Evolutionary conservation across 345 rosid genomes (phyloP).

Genomic region (Gossypium arboreum): DNA sequence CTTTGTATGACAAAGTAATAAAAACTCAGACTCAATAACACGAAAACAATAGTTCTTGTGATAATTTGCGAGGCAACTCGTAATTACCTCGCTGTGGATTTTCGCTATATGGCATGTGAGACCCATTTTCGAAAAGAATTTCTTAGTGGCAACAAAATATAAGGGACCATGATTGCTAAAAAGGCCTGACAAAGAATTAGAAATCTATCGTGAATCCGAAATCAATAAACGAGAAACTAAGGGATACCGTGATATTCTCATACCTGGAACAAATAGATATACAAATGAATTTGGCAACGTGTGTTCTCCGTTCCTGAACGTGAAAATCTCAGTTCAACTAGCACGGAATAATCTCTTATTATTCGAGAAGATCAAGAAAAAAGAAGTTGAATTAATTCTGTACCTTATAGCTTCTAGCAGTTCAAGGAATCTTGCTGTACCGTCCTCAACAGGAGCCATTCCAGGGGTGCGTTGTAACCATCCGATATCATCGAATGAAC

Average conservation of each 20-base stretch:
- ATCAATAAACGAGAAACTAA: not conserved
- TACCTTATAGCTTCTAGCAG: slow-evolving; percentile 54
- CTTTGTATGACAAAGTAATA: slow-evolving; percentile 27
- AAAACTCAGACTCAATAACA: slow-evolving; percentile 1
- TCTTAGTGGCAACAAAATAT: slow-evolving; percentile 63
- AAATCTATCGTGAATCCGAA: not conserved
- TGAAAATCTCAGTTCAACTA: not conserved
- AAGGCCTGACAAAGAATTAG: slow-evolving; percentile 42
- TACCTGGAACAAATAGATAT: slow-evolving; percentile 70
- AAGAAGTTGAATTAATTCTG: not conserved
- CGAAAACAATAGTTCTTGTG: not conserved
- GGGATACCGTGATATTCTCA: slow-evolving; percentile 6
- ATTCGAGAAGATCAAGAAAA: not conserved
- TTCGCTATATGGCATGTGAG: slow-evolving; percentile 63
- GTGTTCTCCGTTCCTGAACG: slow-evolving; percentile 61
- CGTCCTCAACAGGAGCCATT: slow-evolving; percentile 56
- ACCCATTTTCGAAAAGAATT: slow-evolving; percentile 65
- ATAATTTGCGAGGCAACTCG: not conserved
- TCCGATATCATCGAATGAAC: slow-evolving; percentile 70
- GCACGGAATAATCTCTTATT: not conserved
- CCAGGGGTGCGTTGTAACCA: slow-evolving; percentile 59
- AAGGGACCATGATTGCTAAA: slow-evolving; percentile 70
- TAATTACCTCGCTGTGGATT: slow-evolving; percentile 65
- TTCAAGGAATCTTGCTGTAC: slow-evolving; percentile 56
- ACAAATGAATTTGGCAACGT: slow-evolving; percentile 48